phyloP scores from a whole-genome alignment of 2,329 filamentous ascomycete genomes.

The Zymoseptoria ardabiliae region DNA sequence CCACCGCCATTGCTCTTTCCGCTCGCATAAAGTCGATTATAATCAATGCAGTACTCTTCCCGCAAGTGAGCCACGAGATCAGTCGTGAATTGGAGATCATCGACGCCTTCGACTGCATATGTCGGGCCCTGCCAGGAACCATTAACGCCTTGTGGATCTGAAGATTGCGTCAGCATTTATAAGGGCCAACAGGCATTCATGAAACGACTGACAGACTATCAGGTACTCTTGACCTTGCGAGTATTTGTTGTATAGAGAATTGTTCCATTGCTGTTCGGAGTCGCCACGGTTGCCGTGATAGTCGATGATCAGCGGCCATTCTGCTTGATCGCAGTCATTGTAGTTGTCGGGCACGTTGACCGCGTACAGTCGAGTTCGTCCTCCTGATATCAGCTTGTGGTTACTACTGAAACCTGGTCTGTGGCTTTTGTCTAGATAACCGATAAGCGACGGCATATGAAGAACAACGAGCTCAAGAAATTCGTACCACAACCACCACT shows the following conservation, averaged over 20 bases:
- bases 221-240: conserved; percentile 39
- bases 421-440: conserved; percentile 2
- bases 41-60: conserved; percentile 40
- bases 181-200: background rate
- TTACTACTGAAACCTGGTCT: conserved; percentile 13
- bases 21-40: conserved; percentile 38
- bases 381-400: conserved; percentile 15
- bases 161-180: background rate
- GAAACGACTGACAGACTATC: conserved; percentile 29
- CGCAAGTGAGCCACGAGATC: conserved; percentile 37
- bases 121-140: conserved; percentile 35
- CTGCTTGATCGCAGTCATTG: conserved; percentile 11
- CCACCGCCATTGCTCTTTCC: conserved; percentile 52
- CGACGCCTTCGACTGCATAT: conserved; percentile 31
- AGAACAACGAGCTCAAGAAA: background rate
- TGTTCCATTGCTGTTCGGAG: conserved; percentile 30
- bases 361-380: conserved; percentile 16
- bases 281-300: conserved; percentile 35
- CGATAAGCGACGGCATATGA: background rate
- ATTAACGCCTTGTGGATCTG: conserved; percentile 36
- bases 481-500: background rate
- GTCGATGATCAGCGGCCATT: conserved; percentile 38
- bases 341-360: conserved; percentile 22
- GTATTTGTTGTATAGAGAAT: conserved; percentile 42
- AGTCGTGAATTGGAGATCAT: conserved; percentile 41